A percentile compares a stretch with the other conserved stretches of the same genome.
phyloP scores from a whole-genome alignment of 805 yeast species.

The Tetrapisispora phaffii region DNA sequence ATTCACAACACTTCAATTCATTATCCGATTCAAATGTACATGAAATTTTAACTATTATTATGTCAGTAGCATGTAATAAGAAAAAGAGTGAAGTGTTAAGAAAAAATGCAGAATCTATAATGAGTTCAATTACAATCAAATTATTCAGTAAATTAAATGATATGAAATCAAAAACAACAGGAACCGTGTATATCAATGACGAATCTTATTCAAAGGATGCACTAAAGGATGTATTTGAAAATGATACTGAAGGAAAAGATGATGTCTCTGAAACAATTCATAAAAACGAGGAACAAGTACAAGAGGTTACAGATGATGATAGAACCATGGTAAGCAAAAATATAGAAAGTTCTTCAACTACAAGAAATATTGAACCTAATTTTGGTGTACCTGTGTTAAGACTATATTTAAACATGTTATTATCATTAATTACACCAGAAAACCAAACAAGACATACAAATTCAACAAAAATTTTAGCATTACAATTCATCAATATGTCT shows the following conservation, averaged over 20 bases:
- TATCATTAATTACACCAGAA: conserved; percentile 72
- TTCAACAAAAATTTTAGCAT: conserved; percentile 72
- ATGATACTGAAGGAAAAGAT: conserved; percentile 9
- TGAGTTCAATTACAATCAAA: conserved; percentile 55
- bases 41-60: conserved; percentile 80
- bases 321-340: conserved; percentile 2
- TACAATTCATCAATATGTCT: conserved; percentile 64
- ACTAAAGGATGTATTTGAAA: conserved; percentile 41
- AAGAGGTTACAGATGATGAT: neutral
- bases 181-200: conserved; percentile 35
- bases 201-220: conserved; percentile 39
- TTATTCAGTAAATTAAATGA: conserved; percentile 51
- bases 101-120: conserved; percentile 74
- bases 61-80: conserved; percentile 84
- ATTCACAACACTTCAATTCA: conserved; percentile 47
- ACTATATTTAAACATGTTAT: conserved; percentile 64
- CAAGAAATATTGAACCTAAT: conserved; percentile 21
- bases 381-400: conserved; percentile 69
- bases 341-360: conserved; percentile 10
- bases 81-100: conserved; percentile 80
- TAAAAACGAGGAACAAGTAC: neutral
- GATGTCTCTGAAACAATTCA: neutral
- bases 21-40: conserved; percentile 71
- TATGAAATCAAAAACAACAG: conserved; percentile 38
- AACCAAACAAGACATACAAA: conserved; percentile 81